phyloP scores from a whole-genome alignment of 768 basidiomycete genomes.

The Chalciporus chontae region DNA sequence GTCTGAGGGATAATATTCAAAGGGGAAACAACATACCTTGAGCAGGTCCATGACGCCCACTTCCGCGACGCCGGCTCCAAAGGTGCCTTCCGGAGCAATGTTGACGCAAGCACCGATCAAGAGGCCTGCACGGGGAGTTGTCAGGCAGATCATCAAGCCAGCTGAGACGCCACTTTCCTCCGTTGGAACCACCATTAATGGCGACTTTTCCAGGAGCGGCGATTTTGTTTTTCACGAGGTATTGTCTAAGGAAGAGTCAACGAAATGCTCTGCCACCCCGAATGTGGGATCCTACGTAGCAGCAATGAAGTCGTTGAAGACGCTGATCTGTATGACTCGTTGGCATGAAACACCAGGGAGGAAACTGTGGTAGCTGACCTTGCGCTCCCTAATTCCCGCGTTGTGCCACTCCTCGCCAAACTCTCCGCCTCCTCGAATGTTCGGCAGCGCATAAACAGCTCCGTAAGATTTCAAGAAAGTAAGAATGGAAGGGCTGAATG shows the following conservation, averaged over 20 bases:
- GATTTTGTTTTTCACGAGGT: conserved; percentile 69
- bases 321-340: conserved; percentile 48
- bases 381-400: conserved; percentile 65
- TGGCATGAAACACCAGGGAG: conserved; percentile 2
- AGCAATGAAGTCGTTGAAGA: conserved; percentile 80
- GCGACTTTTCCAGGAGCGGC: conserved; percentile 66
- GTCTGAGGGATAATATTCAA: background rate
- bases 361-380: conserved; percentile 39
- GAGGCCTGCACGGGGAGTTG: conserved; percentile 43
- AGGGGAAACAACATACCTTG: conserved; percentile 43
- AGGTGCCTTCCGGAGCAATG: conserved; percentile 68
- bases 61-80: conserved; percentile 78
- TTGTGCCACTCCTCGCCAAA: conserved; percentile 87
- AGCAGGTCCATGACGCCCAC: conserved; percentile 81
- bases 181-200: conserved; percentile 80
- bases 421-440: conserved; percentile 68
- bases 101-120: conserved; percentile 85
- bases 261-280: background rate
- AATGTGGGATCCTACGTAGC: conserved; percentile 53
- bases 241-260: conserved; percentile 43
- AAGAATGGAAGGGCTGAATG: conserved; percentile 67
- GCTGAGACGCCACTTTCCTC: conserved; percentile 43
- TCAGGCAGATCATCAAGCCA: conserved; percentile 1
- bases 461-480: conserved; percentile 73
- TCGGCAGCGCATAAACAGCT: conserved; percentile 57